Evolutionary conservation across 371 early-diverging fungal genomes (phyloP).

Genomic region (Haplosporangium sp.): DNA sequence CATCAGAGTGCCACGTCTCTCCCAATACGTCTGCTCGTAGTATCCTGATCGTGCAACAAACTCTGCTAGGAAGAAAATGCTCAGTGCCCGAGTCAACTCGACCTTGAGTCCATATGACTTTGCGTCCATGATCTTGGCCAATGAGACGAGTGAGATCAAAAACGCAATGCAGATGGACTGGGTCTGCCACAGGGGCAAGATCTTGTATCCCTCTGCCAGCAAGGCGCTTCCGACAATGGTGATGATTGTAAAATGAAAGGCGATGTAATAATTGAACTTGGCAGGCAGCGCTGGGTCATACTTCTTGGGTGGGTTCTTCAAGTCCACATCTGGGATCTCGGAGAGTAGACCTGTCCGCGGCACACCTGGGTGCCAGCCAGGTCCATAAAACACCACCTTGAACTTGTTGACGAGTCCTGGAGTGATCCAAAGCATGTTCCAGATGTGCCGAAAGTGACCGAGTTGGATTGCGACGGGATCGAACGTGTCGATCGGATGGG

Average conservation of each 20-base stretch:
- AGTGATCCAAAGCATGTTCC: constrained; percentile 54
- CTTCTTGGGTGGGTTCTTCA: constrained; percentile 58
- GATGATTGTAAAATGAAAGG: constrained; percentile 52
- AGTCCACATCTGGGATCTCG: constrained; percentile 60
- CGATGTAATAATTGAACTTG: constrained; percentile 55
- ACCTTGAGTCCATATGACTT: constrained; percentile 46
- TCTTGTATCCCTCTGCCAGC: constrained; percentile 47
- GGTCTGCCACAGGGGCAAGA: constrained; percentile 45
- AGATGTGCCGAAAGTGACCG: constrained; percentile 60
- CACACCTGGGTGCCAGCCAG: constrained; percentile 66
- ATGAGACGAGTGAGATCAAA: constrained; percentile 28
- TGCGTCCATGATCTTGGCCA: constrained; percentile 50
- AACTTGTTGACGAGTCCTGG: constrained; percentile 57
- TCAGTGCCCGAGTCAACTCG: constrained; percentile 34
- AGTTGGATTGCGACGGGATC: constrained; percentile 63
- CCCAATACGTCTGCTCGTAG: constrained; percentile 41
- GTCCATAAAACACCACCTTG: constrained; percentile 67
- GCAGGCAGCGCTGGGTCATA: constrained; percentile 59
- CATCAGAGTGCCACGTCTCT: constrained; percentile 43
- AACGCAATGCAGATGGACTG: constrained; percentile 35
- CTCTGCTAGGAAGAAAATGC: constrained; percentile 43
- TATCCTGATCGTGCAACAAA: constrained; percentile 50
- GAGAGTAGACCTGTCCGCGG: constrained; percentile 59
- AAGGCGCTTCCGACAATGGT: constrained; percentile 42
- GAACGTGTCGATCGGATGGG: constrained; percentile 68